Evolutionary conservation across 1,284 basidiomycete genomes (phyloP), one percentile per base, ranked within the genome.

Genomic region (Entoloma clypeatum): DNA sequence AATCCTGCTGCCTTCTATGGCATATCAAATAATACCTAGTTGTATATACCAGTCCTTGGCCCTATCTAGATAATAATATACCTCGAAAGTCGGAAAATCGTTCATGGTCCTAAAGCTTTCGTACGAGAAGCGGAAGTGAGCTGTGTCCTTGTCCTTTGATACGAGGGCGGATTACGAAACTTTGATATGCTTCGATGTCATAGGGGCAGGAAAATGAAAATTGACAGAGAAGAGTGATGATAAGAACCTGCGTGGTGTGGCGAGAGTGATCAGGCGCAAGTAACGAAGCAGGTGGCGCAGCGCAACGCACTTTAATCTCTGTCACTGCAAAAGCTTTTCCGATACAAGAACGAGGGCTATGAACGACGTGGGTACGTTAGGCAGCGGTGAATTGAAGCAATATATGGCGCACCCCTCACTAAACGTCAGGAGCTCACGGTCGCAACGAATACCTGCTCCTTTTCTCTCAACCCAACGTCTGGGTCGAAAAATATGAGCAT

Each of bases 91-190:
- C 39, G 21, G 23, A 8, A 16, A 23, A 43, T 28, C 37, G 33
- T 39, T 41, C 18, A 38, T 52, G n/a, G n/a, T n/a, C n/a, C n/a
- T 37, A 63, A 25, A 71, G 30, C 47, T 59, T 72, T 34, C 62
- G 68, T 29, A 77, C 65, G 23, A 69, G 45, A 39, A 80, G 61
- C 25, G 78, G 77, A 30, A 80, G 65, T 7, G 75, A 76, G 47
- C 75, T 79, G 8, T 62, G 54, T 1, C 62, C 63, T 48, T 77
- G 62, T 33, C 76, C 75, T 47, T 62, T 62, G 41, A 80, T 53
- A 24, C 75, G 68, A 29, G 78, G 74, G n/a, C 77, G 69, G 39
- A 80, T 66, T 11, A 80, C 77, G 47, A 79, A 80, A 39, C 76
- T 77, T 48, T 78, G 75, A 53, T 79, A 80, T 16, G 73, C 54